Evolutionary conservation across 345 rosid genomes (phyloP), one percentile per base, ranked within the genome.

Genomic region (Aquilaria sinensis): DNA sequence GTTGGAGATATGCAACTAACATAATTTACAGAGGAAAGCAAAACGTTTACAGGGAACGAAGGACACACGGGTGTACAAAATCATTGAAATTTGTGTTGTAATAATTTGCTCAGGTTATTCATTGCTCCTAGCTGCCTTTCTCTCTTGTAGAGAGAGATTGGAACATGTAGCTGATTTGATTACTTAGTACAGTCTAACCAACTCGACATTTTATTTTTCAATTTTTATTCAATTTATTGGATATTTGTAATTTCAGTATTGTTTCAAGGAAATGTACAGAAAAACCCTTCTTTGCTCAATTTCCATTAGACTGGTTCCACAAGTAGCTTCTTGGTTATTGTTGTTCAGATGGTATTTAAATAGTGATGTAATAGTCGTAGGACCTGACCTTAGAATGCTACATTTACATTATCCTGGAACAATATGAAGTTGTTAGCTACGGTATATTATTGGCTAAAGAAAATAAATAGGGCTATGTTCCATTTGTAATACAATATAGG

Each of bases 141-240:
- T 15, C 2, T 37, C 43, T 0, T 37, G 43, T 37, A 1, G 43
- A 64, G 63, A 61, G 50, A 59, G 69, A 16, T 53, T 43, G 65
- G 77, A 80, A 72, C 60, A 31, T 82, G 85, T 82, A 80, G 76
- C 82, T 80, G 77, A 67, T 69, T 71, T 34, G 31, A 61, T 66
- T 73, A 58, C 78, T 76, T 74, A 78, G 64, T 7, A 55, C 30
- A 34, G 53, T 61, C 71, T 68, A 73, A 73, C 70, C 58, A 43
- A 31, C 53, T 43, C 63, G 32, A 64, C 47, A 13, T 34, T 49
- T 46, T 15, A 2, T 49, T 47, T 47, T 12, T 23, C 33, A 2
- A 41, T 10, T 37, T 37, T 37, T 37, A 37, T 2, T 37, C 43
- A 37, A 37, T 37, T 37, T 37, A 9, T 37, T 37, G 5, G 2